A percentile compares a stretch with the other conserved stretches of the same genome.
Conservation (phyloP, 164 flowering plant genomes). For the Nymphaea colorata region DNA sequence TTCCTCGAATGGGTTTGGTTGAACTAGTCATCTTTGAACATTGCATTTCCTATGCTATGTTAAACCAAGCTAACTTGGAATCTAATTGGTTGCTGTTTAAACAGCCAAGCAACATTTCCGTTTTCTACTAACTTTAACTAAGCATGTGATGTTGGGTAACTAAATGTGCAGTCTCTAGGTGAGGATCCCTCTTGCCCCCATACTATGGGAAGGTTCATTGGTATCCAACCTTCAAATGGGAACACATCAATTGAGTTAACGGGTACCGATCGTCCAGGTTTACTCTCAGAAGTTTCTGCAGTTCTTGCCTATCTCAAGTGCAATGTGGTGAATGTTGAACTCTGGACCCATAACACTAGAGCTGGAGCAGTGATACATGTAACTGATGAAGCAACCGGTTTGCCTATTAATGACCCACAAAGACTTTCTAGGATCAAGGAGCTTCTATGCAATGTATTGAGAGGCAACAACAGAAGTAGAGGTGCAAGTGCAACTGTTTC, state of each 20-base stretch:
- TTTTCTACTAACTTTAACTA: not conserved
- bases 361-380: slow-evolving; percentile 57
- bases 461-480: slow-evolving; percentile 53
- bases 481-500: slow-evolving; percentile 58
- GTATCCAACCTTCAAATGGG: slow-evolving; percentile 7
- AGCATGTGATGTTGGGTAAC: too few species aligned
- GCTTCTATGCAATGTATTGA: slow-evolving; percentile 51
- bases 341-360: slow-evolving; percentile 82
- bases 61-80: not conserved
- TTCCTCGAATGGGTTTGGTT: too few species aligned
- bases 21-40: too few species aligned
- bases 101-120: not conserved
- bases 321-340: slow-evolving; percentile 64
- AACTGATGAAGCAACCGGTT: slow-evolving; percentile 29
- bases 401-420: slow-evolving; percentile 18
- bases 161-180: slow-evolving; percentile 18
- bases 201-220: slow-evolving; percentile 18
- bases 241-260: slow-evolving; percentile 60
- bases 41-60: too few species aligned
- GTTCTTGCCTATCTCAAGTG: slow-evolving; percentile 55
- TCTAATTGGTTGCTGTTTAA: not conserved
- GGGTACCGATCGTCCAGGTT: slow-evolving; percentile 66
- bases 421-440: slow-evolving; percentile 38
- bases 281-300: slow-evolving; percentile 71
- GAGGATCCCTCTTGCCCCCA: slow-evolving; percentile 28